Evolutionary conservation across 2,329 filamentous ascomycete genomes (phyloP).

Genomic region (Botrytis medusae): DNA sequence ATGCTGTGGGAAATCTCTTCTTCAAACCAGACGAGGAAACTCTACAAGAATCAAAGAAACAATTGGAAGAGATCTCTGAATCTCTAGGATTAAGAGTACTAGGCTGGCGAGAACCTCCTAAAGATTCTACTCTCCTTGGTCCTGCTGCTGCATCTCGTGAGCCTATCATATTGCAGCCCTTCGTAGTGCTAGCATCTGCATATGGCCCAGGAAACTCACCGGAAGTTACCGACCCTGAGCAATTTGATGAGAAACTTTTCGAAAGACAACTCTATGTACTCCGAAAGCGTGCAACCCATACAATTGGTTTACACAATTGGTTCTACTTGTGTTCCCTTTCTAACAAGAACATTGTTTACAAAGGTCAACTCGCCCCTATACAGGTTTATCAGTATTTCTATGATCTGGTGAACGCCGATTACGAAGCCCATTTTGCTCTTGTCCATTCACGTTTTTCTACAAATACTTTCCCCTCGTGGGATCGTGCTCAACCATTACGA

Average conservation of each 20-base stretch:
- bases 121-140: slow-evolving; percentile 89
- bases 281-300: slow-evolving; percentile 91
- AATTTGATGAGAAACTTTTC: slow-evolving; percentile 82
- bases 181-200: slow-evolving; percentile 81
- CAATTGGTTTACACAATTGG: slow-evolving; percentile 95
- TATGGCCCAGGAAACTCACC: slow-evolving; percentile 82
- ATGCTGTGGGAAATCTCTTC: slow-evolving; percentile 96
- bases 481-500: slow-evolving; percentile 90
- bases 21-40: slow-evolving; percentile 95
- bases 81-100: slow-evolving; percentile 84
- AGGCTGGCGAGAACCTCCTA: slow-evolving; percentile 93
- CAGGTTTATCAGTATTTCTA: slow-evolving; percentile 99
- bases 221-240: slow-evolving; percentile 71
- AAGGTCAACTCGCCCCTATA: slow-evolving; percentile 89
- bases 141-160: slow-evolving; percentile 91
- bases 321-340: slow-evolving; percentile 95
- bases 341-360: slow-evolving; percentile 99
- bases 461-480: slow-evolving; percentile 98
- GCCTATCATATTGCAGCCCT: slow-evolving; percentile 92
- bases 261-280: slow-evolving; percentile 93
- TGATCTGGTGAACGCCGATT: slow-evolving; percentile 94
- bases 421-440: slow-evolving; percentile 93
- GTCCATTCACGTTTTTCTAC: slow-evolving; percentile 98
- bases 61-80: slow-evolving; percentile 92
- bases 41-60: slow-evolving; percentile 83